Evolutionary conservation across 2,329 filamentous ascomycete species (phyloP), one percentile per base, ranked within the genome.

Genomic region (Trichophyton rubrum): DNA sequence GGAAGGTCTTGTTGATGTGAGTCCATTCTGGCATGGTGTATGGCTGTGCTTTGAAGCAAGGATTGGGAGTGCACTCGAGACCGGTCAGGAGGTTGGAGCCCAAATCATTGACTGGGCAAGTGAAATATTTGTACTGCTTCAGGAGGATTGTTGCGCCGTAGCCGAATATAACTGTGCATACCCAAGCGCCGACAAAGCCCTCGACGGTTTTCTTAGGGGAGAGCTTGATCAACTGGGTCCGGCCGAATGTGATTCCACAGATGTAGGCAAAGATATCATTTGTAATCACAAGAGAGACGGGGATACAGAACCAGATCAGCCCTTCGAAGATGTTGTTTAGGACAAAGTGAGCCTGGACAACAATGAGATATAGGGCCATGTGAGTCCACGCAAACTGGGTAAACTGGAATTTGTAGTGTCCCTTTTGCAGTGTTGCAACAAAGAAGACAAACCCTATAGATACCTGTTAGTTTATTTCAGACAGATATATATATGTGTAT

Each of bases 291-390:
- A 99, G 83, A 59, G 90, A 87, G 6, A 90, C 91, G 6, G 93
- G 93, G 51, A 99, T 78, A 82, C 97, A 96, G 80, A 99, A 97
- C 93, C 93, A 99, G 73, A 99, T 95, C 88, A 99, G 90, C 77
- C 93, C 93, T 77, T 99, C 93, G 68, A 99, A 95, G 66, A 99
- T 88, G 75, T 99, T 99, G 82, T 99, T 99, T 89, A 99, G 97
- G 77, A 97, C 90, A 74, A 99, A 99, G 74, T 99, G 93, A 13
- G 93, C 91, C 75, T 99, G 91, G 4, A 96, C 91, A 43, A 97
- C 92, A 69, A 99, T 96, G 69, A 99, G 81, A 79, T 95, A 97
- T 20, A 99, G 83, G 3, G 95, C 93, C 91, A 99, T 97, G 74
- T 99, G 93, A 13, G 93, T 97, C 93, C 93, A 99, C 59, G 91